A percentile compares a stretch with the other conserved stretches of the same genome.
Conservation (phyloP, 116 monocot species). For the Thalassia testudinum region DNA sequence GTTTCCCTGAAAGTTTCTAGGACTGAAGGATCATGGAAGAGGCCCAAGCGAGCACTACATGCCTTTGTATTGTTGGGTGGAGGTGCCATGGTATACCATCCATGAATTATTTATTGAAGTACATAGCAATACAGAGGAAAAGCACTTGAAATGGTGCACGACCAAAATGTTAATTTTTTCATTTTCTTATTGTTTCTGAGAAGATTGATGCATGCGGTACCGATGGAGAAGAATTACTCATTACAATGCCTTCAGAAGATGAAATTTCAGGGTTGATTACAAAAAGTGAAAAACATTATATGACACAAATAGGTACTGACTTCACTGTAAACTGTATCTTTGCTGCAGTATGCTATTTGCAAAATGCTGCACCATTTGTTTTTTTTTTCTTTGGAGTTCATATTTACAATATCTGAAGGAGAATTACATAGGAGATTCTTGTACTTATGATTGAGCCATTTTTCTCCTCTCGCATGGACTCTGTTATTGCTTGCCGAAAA, state of each 20-base stretch:
- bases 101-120: too few species aligned
- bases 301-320: neutral
- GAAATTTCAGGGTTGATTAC: slow-evolving; percentile 44
- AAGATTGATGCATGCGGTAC: slow-evolving; percentile 48
- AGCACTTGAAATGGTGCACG: too few species aligned
- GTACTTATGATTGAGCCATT: too few species aligned
- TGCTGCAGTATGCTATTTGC: too few species aligned
- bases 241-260: slow-evolving; percentile 52
- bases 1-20: slow-evolving; percentile 57
- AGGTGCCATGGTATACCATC: slow-evolving; percentile 53
- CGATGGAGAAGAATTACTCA: slow-evolving; percentile 70
- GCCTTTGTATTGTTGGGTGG: slow-evolving; percentile 62
- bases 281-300: slow-evolving; percentile 48
- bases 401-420: too few species aligned
- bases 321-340: too few species aligned
- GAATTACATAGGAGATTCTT: too few species aligned
- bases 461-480: too few species aligned
- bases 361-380: too few species aligned
- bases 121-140: too few species aligned
- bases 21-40: slow-evolving; percentile 69
- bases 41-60: slow-evolving; percentile 50
- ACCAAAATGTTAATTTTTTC: neutral
- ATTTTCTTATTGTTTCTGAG: slow-evolving; percentile 3
- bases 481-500: too few species aligned
- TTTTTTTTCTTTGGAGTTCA: too few species aligned